A percentile compares a stretch with the other conserved stretches of the same genome.
Evolutionary conservation across 1,139 yeast species (phyloP).

Genomic region (Geotrichum siamense): DNA sequence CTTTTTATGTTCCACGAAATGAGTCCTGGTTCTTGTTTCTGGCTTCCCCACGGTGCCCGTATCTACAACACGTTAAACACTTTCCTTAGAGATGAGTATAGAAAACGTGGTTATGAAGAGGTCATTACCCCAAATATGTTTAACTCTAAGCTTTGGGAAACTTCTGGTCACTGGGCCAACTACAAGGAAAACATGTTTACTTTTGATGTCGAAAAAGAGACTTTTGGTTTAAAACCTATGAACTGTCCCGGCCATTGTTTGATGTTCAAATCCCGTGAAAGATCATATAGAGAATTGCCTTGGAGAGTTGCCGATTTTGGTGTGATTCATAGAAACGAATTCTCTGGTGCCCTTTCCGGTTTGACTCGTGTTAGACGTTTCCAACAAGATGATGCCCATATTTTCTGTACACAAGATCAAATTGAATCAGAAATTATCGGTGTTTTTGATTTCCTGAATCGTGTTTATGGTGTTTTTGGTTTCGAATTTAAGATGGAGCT

Average conservation of each 20-base stretch:
- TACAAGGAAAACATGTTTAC: conserved; percentile 95
- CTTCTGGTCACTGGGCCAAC: conserved; percentile 97
- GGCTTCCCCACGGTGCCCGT: conserved; percentile 98
- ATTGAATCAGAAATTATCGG: conserved; percentile 74
- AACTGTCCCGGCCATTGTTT: conserved; percentile 87
- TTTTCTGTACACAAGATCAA: conserved; percentile 87
- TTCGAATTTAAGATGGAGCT: conserved; percentile 84
- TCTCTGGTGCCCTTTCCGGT: conserved; percentile 84
- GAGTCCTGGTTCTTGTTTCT: conserved; percentile 95
- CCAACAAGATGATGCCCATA: conserved; percentile 98
- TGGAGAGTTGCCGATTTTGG: conserved; percentile 96
- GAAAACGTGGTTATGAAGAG: conserved; percentile 90
- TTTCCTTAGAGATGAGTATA: conserved; percentile 72
- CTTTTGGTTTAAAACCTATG: conserved; percentile 87
- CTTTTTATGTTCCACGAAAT: conserved; percentile 89
- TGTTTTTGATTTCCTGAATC: conserved; percentile 71
- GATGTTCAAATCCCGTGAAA: conserved; percentile 76
- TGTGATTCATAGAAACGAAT: conserved; percentile 91
- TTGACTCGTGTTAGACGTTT: conserved; percentile 94
- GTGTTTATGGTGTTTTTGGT: conserved; percentile 77
- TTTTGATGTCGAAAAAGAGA: conserved; percentile 91
- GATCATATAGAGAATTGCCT: conserved; percentile 91
- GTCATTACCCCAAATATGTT: conserved; percentile 98
- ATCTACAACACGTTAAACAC: conserved; percentile 81
- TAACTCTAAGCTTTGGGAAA: conserved; percentile 92